These are phyloP conservation scores for Dorcoceras hygrometricum DNA, from an alignment of 257 asterid species.

Conservation along the genomic window DNA sequence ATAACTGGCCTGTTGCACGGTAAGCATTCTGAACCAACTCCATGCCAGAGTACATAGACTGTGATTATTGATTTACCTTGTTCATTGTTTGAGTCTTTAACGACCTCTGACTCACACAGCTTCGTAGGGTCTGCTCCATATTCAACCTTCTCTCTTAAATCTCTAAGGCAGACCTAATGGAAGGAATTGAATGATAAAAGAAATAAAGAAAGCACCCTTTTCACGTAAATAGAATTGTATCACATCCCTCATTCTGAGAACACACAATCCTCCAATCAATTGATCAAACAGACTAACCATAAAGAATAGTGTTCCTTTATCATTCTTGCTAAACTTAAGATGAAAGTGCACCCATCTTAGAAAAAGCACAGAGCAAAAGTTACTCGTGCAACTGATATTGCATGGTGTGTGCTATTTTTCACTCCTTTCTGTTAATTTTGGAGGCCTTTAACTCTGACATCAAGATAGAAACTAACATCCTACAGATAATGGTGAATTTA, in stretches of 20 bases:
- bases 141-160: constrained; percentile 58
- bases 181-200: constrained; percentile 16
- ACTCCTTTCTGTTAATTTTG: background rate
- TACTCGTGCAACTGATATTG: background rate
- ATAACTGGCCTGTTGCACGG: background rate
- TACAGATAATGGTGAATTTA: background rate
- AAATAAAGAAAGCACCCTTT: constrained; percentile 12
- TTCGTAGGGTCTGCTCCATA: constrained; percentile 66
- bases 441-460: background rate
- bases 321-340: background rate
- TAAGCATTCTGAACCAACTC: background rate
- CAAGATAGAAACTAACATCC: background rate
- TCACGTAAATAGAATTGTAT: constrained; percentile 4
- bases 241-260: background rate
- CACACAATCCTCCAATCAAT: constrained; percentile 1
- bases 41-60: background rate
- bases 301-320: background rate
- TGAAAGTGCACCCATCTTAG: background rate
- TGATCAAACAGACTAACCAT: constrained; percentile 1
- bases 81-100: constrained; percentile 40
- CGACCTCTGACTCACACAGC: constrained; percentile 53
- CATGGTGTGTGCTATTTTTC: background rate
- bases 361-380: background rate
- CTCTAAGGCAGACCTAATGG: constrained; percentile 51
- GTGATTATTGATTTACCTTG: constrained; percentile 45